Evolutionary conservation across 129 eudicot species (phyloP), one percentile per base, ranked within the genome.

Genomic region (Artemisia argyi): DNA sequence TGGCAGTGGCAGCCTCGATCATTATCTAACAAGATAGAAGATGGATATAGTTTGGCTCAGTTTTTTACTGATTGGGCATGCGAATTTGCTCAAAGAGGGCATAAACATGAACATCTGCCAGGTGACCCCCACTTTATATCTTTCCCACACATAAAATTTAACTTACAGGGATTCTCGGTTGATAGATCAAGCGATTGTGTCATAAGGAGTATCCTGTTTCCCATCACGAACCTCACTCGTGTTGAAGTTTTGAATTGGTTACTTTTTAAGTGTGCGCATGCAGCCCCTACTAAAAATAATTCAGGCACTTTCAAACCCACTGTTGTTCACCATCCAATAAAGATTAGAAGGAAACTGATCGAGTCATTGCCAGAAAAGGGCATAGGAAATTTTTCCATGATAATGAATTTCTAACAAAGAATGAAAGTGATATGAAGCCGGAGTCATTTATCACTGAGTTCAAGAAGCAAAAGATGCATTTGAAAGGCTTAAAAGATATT

Each of bases 161-260:
- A 67, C 4, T 6, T 5, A 18, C 32, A 11, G 42, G 12, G 0
- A 5, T 4, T 4, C 3, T 1, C 7, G 26, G 6, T 15, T 20
- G 55, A 47, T 2, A 48, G 7, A 51, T 11, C 47, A 16, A 8
- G 39, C 9, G 2, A 54, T 30, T 16, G 11, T 20, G 63, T 20
- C 15, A 11, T 20, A 19, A 20, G 63, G 63, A 57, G 63, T 20
- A 11, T 20, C 8, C 32, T 70, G 6, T 70, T 70, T 28, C 50
- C 74, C 1, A 18, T 15, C 24, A 9, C 2, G n/a, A 69, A 69
- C 48, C 63, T 50, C 10, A 69, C 74, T 26, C 22, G 74, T 14
- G 50, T 17, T 7, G 74, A 55, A 5, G 74, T 32, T 32, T 13
- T 70, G 5, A 70, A 15, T 2, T 44, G 54, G 32, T 14, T 72